Evolutionary conservation across 2,329 filamentous ascomycete species (phyloP).

Genomic region (Orbilia quercus): DNA sequence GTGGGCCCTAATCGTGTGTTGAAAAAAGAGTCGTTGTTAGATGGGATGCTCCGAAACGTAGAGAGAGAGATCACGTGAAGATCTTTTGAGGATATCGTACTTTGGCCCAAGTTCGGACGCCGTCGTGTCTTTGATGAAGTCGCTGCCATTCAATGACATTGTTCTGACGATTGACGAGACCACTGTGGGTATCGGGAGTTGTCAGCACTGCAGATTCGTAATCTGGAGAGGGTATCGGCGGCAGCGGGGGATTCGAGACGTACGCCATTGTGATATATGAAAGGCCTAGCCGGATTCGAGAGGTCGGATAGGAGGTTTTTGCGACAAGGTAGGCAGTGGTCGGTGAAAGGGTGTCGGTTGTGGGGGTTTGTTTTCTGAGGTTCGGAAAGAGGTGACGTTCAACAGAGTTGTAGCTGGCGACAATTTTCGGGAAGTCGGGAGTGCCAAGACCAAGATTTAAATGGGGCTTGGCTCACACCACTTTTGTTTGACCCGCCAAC

Average conservation of each 20-base stretch:
- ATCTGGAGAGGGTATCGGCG: constrained; percentile 17
- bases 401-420: constrained; percentile 30
- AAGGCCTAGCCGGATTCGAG: constrained; percentile 28
- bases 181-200: constrained; percentile 59
- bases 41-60: constrained; percentile 4
- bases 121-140: constrained; percentile 74
- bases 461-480: constrained; percentile 54
- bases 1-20: constrained; percentile 55
- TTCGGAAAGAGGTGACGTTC: constrained; percentile 54
- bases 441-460: constrained; percentile 50
- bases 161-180: constrained; percentile 73
- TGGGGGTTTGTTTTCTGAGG: constrained; percentile 11
- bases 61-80: neutral
- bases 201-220: constrained; percentile 34
- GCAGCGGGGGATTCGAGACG: constrained; percentile 23
- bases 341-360: constrained; percentile 12
- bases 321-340: constrained; percentile 11
- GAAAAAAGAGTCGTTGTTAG: constrained; percentile 39
- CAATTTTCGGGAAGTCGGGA: constrained; percentile 51
- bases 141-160: constrained; percentile 75
- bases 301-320: neutral
- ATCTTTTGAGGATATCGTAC: constrained; percentile 63
- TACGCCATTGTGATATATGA: constrained; percentile 48
- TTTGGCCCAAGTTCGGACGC: constrained; percentile 75
- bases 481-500: constrained; percentile 44